phyloP scores from a whole-genome alignment of 106 monocot species.

The Cymbidium sinense region DNA sequence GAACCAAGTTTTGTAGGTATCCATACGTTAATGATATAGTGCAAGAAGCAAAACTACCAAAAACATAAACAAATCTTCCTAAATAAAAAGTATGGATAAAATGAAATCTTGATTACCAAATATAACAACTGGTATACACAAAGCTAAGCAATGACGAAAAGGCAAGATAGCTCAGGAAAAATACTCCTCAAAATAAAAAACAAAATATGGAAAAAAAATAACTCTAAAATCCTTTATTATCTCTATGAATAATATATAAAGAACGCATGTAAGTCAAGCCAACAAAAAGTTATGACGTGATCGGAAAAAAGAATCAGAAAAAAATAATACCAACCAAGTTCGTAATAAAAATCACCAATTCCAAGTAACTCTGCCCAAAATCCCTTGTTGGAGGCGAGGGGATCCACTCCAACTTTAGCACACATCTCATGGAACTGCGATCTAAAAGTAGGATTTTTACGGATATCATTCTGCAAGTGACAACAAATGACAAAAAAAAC shows the following conservation, averaged over 20 bases:
- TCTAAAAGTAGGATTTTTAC: conserved; percentile 93
- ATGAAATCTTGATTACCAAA: conserved; percentile 2
- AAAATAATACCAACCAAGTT: conserved; percentile 61
- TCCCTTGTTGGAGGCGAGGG: conserved; percentile 94
- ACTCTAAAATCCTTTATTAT: background rate
- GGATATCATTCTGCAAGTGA: conserved; percentile 83
- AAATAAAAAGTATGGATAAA: background rate
- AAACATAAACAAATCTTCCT: background rate
- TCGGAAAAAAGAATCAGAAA: background rate
- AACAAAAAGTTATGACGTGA: background rate
- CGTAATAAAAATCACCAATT: conserved; percentile 99
- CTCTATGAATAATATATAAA: background rate
- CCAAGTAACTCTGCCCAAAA: conserved; percentile 98
- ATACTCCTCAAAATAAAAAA: background rate
- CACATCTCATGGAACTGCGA: conserved; percentile 99
- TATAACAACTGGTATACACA: background rate
- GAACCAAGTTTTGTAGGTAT: too few relatives aligned
- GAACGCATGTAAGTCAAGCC: background rate
- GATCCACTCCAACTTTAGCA: conserved; percentile 97
- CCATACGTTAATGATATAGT: background rate
- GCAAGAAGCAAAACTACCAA: background rate
- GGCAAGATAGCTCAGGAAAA: background rate
- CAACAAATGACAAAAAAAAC: background rate
- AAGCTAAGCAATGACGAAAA: background rate
- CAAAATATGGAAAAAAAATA: too few relatives aligned